Percentiles rank a stretch among this genome's conserved stretches.
phyloP scores from a whole-genome alignment of 768 basidiomycete genomes.

The Lactarius psammicola region DNA sequence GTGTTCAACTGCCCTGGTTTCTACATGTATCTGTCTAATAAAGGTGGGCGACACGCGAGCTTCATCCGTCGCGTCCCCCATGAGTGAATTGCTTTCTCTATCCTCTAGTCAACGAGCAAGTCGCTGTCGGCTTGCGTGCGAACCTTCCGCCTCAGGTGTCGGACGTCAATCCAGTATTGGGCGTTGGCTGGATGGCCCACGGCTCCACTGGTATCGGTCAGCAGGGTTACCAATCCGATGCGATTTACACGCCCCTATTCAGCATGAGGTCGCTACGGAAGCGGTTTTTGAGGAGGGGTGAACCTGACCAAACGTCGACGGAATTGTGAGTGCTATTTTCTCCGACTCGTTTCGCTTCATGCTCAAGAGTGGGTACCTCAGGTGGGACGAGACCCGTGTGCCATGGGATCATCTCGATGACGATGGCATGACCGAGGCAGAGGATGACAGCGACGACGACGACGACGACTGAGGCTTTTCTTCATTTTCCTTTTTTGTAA shows the following conservation, averaged over 20 bases:
- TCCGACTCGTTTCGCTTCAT: neutral
- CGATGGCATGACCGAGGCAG: conserved; percentile 13
- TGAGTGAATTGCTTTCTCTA: neutral
- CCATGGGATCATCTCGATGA: conserved; percentile 21
- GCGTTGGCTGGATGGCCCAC: conserved; percentile 4
- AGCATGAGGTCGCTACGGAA: neutral
- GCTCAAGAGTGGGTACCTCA: conserved; percentile 3
- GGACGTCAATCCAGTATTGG: neutral
- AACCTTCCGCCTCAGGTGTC: neutral
- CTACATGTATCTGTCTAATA: conserved; percentile 22
- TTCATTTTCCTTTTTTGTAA: neutral
- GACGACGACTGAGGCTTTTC: neutral
- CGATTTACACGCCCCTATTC: conserved; percentile 14
- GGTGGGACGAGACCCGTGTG: conserved; percentile 16
- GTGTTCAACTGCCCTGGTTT: conserved; percentile 12
- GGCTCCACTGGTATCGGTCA: conserved; percentile 11
- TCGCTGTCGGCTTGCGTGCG: conserved; percentile 10
- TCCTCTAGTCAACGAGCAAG: conserved; percentile 9
- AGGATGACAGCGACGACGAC: conserved; percentile 1
- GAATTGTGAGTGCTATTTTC: conserved; percentile 6
- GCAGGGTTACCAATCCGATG: neutral
- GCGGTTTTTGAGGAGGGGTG: conserved; percentile 6
- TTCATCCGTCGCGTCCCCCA: neutral
- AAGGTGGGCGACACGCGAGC: neutral
- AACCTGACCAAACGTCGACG: neutral